These are phyloP conservation scores for Strobilomyces confusus DNA, from an alignment of 768 basidiomycete genomes.

Conservation along the genomic window DNA sequence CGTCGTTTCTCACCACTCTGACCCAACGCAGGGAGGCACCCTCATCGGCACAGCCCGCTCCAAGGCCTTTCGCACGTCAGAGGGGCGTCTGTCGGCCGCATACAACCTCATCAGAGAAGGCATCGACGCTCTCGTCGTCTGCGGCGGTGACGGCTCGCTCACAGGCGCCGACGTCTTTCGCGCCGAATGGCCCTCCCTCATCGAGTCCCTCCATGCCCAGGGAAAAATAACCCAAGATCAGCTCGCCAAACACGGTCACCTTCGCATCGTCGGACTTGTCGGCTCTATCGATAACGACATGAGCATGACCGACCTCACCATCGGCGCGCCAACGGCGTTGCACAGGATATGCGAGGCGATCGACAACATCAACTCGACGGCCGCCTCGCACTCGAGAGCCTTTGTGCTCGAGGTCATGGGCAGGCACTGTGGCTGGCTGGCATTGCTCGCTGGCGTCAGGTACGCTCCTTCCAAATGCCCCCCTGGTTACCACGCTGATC, in stretches of 20 bases:
- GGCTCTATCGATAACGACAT: constrained; percentile 99
- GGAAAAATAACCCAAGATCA: constrained; percentile 80
- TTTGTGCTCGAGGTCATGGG: constrained; percentile 99
- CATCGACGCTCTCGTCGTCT: constrained; percentile 95
- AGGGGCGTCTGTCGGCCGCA: constrained; percentile 87
- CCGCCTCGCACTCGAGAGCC: constrained; percentile 91
- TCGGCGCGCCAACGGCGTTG: constrained; percentile 92
- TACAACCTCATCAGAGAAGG: constrained; percentile 93
- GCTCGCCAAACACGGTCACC: constrained; percentile 66
- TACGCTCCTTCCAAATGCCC: constrained; percentile 32
- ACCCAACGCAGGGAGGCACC: constrained; percentile 71
- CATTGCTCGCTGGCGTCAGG: constrained; percentile 89
- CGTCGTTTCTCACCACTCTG: neutral
- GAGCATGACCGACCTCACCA: constrained; percentile 96
- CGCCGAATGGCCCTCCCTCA: constrained; percentile 88
- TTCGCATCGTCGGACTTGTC: constrained; percentile 96
- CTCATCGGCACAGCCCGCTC: constrained; percentile 93
- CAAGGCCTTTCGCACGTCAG: constrained; percentile 73
- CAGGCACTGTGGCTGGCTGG: constrained; percentile 99
- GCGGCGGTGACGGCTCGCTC: constrained; percentile 95
- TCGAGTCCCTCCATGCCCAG: constrained; percentile 60
- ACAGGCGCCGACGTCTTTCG: constrained; percentile 95
- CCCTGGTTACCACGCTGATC: constrained; percentile 8
- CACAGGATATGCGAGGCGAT: constrained; percentile 97
- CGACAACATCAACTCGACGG: constrained; percentile 97